phyloP scores from a whole-genome alignment of 257 asterid genomes.

The Parsonsia alboflavescens region DNA sequence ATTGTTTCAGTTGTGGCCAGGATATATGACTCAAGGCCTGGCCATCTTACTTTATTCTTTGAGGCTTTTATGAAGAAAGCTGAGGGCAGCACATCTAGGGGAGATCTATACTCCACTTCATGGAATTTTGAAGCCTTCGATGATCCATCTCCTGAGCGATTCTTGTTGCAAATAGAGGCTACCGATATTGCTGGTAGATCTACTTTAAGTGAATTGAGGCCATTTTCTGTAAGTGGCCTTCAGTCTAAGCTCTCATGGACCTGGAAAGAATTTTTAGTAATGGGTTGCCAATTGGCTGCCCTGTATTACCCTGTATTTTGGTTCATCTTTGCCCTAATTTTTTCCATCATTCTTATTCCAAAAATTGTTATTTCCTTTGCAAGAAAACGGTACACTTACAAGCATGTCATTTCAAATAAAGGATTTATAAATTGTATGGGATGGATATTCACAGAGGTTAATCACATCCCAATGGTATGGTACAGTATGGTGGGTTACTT shows the following conservation, averaged over 20 bases:
- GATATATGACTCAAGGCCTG: slow-evolving; percentile 68
- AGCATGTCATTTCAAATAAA: slow-evolving; percentile 41
- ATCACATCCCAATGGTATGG: slow-evolving; percentile 47
- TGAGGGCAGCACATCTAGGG: slow-evolving; percentile 37
- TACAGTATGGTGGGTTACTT: slow-evolving; percentile 44
- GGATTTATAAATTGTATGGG: slow-evolving; percentile 34
- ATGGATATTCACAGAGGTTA: slow-evolving; percentile 57
- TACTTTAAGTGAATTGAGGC: slow-evolving; percentile 63
- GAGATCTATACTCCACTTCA: slow-evolving; percentile 62
- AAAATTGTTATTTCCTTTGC: slow-evolving; percentile 38
- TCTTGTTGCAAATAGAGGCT: slow-evolving; percentile 65
- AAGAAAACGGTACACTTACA: slow-evolving; percentile 42
- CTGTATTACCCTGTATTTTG: slow-evolving; percentile 68
- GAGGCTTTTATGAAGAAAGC: slow-evolving; percentile 62
- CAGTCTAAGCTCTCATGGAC: slow-evolving; percentile 58
- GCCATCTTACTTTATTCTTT: slow-evolving; percentile 42
- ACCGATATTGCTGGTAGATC: slow-evolving; percentile 50
- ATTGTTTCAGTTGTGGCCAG: slow-evolving; percentile 66
- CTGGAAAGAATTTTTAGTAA: slow-evolving; percentile 77
- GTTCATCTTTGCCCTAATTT: slow-evolving; percentile 37
- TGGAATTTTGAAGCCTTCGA: slow-evolving; percentile 76
- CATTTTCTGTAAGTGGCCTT: slow-evolving; percentile 65
- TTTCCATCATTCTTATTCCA: slow-evolving; percentile 55
- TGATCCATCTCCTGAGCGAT: slow-evolving; percentile 80
- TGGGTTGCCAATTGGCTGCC: slow-evolving; percentile 94